Conservation (phyloP, 139 green algal species). For the Micractinium sp. region DNA sequence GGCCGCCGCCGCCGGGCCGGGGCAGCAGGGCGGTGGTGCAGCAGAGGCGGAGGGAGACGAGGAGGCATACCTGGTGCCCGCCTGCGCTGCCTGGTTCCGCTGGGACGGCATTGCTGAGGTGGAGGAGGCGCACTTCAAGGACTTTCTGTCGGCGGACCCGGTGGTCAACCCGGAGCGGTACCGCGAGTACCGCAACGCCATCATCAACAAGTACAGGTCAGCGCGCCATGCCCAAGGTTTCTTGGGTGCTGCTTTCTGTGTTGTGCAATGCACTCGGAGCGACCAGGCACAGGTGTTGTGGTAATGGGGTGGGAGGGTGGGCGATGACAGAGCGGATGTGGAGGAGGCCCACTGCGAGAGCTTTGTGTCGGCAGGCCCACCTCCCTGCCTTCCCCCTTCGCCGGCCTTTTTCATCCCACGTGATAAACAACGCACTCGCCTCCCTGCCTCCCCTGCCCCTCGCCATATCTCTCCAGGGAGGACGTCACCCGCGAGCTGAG, state of each 20-base stretch:
- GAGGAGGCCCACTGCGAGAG: no score
- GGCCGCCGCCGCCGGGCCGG: background rate
- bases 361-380: no score
- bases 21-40: slow-evolving; percentile 11
- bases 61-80: slow-evolving; percentile 67
- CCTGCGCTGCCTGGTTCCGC: slow-evolving; percentile 78
- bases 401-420: no score
- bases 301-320: no score
- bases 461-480: no score
- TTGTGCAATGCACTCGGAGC: no score
- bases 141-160: slow-evolving; percentile 1
- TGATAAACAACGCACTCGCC: no score
- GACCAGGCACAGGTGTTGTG: no score
- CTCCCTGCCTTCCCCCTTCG: no score
- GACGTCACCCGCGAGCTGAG: slow-evolving; percentile 58
- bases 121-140: slow-evolving; percentile 23
- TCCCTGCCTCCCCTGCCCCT: no score
- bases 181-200: slow-evolving; percentile 70
- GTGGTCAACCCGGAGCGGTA: slow-evolving; percentile 54
- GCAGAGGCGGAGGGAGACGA: background rate
- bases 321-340: no score
- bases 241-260: background rate
- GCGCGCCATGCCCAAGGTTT: no score
- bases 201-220: slow-evolving; percentile 73
- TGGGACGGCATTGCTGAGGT: slow-evolving; percentile 58